Evolutionary conservation across 108 stramenopile species (phyloP).

Genomic region (Licmophora abbreviata): DNA sequence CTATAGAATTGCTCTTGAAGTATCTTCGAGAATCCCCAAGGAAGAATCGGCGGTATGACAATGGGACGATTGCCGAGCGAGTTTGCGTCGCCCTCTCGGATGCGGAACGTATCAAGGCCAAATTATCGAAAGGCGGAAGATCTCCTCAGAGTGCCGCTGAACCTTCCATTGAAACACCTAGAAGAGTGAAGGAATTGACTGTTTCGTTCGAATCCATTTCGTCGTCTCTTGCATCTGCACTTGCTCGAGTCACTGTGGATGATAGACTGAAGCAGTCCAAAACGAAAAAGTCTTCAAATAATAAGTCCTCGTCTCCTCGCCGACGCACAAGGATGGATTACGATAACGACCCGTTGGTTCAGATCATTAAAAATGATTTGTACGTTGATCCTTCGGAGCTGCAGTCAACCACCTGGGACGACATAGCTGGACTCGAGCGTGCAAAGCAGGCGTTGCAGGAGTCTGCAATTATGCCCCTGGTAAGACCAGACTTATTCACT

Average conservation of each 20-base stretch:
- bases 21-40: constrained; percentile 14
- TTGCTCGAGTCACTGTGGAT: not conserved
- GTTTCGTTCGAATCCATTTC: not conserved
- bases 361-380: constrained; percentile 40
- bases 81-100: constrained; percentile 26
- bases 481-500: constrained; percentile 88
- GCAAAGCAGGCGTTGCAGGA: constrained; percentile 91
- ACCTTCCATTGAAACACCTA: constrained; percentile 1
- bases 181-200: not conserved
- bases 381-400: constrained; percentile 42
- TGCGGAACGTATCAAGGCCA: constrained; percentile 33
- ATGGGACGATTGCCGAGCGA: constrained; percentile 14
- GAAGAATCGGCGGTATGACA: no score
- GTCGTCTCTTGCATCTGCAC: not conserved
- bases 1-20: constrained; percentile 27
- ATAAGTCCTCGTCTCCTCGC: constrained; percentile 1
- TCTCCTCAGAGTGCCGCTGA: not conserved
- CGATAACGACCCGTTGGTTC: constrained; percentile 35
- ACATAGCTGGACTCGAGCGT: constrained; percentile 65
- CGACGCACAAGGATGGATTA: constrained; percentile 8
- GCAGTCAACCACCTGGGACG: constrained; percentile 32
- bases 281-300: constrained; percentile 5
- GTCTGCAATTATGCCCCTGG: constrained; percentile 84
- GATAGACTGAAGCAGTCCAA: not conserved
- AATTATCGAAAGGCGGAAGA: not conserved